These are phyloP conservation scores for Boletus barrowsii DNA, from an alignment of 768 basidiomycete genomes.

Conservation along the genomic window DNA sequence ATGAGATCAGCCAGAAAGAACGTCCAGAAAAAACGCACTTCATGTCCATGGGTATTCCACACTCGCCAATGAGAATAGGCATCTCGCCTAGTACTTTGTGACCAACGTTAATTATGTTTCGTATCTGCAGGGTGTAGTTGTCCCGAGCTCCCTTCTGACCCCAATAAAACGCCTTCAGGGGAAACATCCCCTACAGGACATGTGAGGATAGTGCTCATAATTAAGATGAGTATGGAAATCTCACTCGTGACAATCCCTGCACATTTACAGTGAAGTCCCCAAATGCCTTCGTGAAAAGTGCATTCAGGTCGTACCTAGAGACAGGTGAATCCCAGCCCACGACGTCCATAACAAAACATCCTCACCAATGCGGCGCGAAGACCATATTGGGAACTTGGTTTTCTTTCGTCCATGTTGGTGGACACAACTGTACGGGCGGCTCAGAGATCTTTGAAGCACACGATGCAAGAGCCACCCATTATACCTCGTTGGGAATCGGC, in stretches of 20 bases:
- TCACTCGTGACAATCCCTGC: conserved; percentile 83
- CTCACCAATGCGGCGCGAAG: conserved; percentile 72
- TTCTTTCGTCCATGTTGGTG: conserved; percentile 69
- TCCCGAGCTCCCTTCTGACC: conserved; percentile 76
- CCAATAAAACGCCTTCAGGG: conserved; percentile 79
- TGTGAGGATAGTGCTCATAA: conserved; percentile 6
- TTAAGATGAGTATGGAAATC: conserved; percentile 14
- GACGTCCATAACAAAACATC: conserved; percentile 5
- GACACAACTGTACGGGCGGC: conserved; percentile 61
- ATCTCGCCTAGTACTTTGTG: conserved; percentile 71
- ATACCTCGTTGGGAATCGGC: conserved; percentile 90
- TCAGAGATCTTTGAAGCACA: conserved; percentile 2
- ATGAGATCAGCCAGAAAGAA: not conserved
- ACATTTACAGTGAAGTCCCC: conserved; percentile 89
- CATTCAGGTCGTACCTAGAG: conserved; percentile 86
- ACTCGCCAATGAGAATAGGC: conserved; percentile 89
- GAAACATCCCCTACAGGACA: conserved; percentile 73
- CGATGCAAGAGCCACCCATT: not conserved
- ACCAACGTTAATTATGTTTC: conserved; percentile 69
- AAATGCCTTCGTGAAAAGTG: conserved; percentile 80
- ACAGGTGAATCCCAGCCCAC: not conserved
- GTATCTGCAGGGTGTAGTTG: conserved; percentile 81
- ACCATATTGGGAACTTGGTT: conserved; percentile 61
- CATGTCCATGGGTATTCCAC: conserved; percentile 95
- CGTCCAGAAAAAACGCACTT: conserved; percentile 55